Base-by-base conservation (phyloP, 805 yeast genomes). In the Candida coleopterorum region DNA sequence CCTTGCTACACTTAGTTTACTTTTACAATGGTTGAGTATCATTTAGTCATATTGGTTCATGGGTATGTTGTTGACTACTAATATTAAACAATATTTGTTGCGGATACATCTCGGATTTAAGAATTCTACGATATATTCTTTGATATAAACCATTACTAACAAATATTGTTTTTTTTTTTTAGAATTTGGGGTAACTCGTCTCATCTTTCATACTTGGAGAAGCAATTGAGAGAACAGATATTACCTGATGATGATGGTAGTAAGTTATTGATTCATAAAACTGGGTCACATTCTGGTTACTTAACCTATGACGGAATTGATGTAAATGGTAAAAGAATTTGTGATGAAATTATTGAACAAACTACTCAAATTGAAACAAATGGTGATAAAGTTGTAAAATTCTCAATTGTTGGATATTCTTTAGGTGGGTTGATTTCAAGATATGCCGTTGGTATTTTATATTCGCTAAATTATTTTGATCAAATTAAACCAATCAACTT, bases 271-370 rank as follows among this genome's bases (percentile, higher is more conserved):
- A 54, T 71, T 3, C 73, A 77, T 48, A 65, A 72, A 30, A 69
- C 86, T 0, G 70, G 69, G 11, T 67, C 81, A 1, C 86, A 84
- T 50, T 72, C 76, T 38, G 90, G 89, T 6, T 84, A 77, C 52
- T 74, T 75, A 50, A 87, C 95, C 2, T 81, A 85, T 48, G 96
- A 87, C 52, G 96, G 96, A 2, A 77, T 86, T 16, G 95, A 86
- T 46, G 77, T 85, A 18, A 85, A 93, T 51, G 95, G 95, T 2
- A 67, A 77, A 34, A 64, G 94, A 16, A 81, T 85, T 6, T 78
- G 83, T 1, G 72, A 72, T 36, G 95, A 87, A 56, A 78, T 87
- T 33, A 26, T 45, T 16, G 47, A 37, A 4, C 50, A 56, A 39
- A 51, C 57, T 3, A 29, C 36, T 3, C 18, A 18, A 25, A 27